A percentile compares a stretch with the other conserved stretches of the same genome.
These are phyloP conservation scores for Neurospora sublineolata DNA, from an alignment of 495 filamentous ascomycete species.

Conservation along the genomic window DNA sequence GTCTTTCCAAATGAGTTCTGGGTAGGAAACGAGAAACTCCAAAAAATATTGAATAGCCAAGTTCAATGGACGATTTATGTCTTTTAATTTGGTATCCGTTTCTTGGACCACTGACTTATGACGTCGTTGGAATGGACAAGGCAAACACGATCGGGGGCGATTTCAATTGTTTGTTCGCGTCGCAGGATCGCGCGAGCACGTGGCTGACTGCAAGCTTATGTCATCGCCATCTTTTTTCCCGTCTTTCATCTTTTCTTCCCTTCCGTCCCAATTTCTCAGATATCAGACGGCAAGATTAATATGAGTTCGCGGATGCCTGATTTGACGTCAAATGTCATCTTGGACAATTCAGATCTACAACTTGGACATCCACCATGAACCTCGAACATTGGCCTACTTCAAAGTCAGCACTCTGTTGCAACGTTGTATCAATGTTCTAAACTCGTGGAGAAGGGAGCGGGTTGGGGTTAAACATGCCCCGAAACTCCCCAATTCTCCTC, in stretches of 20 bases:
- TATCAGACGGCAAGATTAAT: not conserved
- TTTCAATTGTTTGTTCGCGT: not conserved
- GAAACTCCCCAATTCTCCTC: not conserved
- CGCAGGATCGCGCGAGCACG: constrained; percentile 6
- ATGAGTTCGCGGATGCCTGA: not conserved
- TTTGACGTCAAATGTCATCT: not conserved
- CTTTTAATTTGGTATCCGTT: not conserved
- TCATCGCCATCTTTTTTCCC: not conserved
- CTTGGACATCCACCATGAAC: not conserved
- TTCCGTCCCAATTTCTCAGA: not conserved
- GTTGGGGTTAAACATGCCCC: not conserved
- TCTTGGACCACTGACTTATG: not conserved
- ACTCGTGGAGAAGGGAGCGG: not conserved
- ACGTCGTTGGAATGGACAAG: not conserved
- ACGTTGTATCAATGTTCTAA: not conserved
- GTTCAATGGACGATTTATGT: not conserved
- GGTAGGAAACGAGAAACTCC: not conserved
- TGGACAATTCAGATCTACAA: not conserved
- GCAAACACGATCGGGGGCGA: not conserved
- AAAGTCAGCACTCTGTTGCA: not conserved
- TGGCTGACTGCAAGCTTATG: constrained; percentile 2
- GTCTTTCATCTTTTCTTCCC: not conserved
- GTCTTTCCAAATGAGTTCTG: not conserved
- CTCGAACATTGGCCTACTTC: not conserved
- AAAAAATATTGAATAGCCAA: not conserved